Conservation (phyloP, 148 eudicot genomes). For the Rhododendron ovatum region DNA sequence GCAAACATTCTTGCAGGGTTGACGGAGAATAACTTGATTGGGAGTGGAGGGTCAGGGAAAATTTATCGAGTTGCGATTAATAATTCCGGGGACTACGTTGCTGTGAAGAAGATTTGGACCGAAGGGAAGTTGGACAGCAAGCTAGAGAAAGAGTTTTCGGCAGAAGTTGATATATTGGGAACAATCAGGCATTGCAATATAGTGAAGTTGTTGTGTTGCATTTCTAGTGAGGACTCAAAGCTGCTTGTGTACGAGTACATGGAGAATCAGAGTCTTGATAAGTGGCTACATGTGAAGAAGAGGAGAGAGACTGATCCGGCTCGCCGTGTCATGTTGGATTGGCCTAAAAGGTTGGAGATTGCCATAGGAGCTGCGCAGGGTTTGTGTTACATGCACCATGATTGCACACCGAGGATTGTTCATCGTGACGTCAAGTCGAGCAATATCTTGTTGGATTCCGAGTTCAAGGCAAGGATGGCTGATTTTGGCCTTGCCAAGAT, state of each 20-base stretch:
- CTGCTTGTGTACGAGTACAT: constrained; percentile 73
- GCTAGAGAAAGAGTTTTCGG: constrained; percentile 55
- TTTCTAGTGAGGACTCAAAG: constrained; percentile 55
- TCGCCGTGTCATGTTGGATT: constrained; percentile 20
- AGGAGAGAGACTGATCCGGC: not conserved
- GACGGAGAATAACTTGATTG: constrained; percentile 35
- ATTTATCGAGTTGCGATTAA: constrained; percentile 11
- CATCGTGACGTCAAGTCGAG: constrained; percentile 66
- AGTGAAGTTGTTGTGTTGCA: constrained; percentile 69
- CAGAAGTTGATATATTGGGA: constrained; percentile 61
- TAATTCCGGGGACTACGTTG: constrained; percentile 14
- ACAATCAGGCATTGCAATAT: constrained; percentile 65
- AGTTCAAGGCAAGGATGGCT: constrained; percentile 51
- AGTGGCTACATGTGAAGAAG: constrained; percentile 12
- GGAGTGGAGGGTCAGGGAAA: constrained; percentile 20
- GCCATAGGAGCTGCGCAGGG: constrained; percentile 55
- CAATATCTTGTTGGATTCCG: constrained; percentile 47
- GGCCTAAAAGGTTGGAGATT: constrained; percentile 46
- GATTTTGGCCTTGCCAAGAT: constrained; percentile 57
- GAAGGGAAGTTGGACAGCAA: constrained; percentile 25
- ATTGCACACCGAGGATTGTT: constrained; percentile 39
- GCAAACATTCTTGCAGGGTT: constrained; percentile 40
- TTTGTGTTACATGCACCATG: constrained; percentile 53
- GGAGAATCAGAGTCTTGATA: constrained; percentile 49
- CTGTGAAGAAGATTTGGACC: constrained; percentile 57